phyloP scores from a whole-genome alignment of 2,329 filamentous ascomycete genomes.

The Macrophomina tecta region DNA sequence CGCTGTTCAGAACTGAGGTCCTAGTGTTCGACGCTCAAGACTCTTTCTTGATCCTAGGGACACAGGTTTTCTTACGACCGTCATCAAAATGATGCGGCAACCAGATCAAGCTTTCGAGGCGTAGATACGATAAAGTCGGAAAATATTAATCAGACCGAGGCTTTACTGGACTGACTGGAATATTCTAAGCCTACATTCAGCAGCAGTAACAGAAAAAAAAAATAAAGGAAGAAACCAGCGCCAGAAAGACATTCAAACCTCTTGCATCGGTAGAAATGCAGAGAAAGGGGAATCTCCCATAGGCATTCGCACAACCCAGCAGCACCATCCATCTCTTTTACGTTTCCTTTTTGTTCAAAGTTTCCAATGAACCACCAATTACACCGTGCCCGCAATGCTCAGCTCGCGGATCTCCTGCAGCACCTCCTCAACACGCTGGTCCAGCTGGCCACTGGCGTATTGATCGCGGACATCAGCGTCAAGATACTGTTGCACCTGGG shows the following conservation, averaged over 20 bases:
- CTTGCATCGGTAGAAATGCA: background rate
- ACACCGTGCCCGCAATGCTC: slow-evolving; percentile 82
- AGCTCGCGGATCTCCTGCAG: slow-evolving; percentile 95
- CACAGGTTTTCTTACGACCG: too few relatives aligned
- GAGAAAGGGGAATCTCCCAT: background rate
- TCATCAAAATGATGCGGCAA: too few relatives aligned
- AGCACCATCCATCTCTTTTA: background rate
- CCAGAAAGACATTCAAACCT: background rate
- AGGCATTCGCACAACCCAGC: background rate
- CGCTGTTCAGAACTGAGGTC: too few relatives aligned
- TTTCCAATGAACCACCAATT: background rate
- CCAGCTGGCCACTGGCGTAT: slow-evolving; percentile 91
- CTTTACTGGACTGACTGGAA: background rate
- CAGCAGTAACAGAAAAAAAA: too few relatives aligned
- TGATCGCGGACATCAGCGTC: slow-evolving; percentile 95
- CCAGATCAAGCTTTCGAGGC: background rate
- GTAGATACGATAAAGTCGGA: background rate
- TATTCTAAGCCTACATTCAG: background rate
- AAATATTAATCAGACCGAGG: background rate
- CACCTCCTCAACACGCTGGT: slow-evolving; percentile 91
- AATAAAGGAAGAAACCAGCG: background rate
- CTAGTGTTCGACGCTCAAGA: too few relatives aligned
- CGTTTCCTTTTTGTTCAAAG: background rate
- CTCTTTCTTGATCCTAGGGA: too few relatives aligned
- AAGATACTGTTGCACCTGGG: slow-evolving; percentile 97